Evolutionary conservation across 305 asterid species (phyloP).

Genomic region (Fraxinus floribunda): DNA sequence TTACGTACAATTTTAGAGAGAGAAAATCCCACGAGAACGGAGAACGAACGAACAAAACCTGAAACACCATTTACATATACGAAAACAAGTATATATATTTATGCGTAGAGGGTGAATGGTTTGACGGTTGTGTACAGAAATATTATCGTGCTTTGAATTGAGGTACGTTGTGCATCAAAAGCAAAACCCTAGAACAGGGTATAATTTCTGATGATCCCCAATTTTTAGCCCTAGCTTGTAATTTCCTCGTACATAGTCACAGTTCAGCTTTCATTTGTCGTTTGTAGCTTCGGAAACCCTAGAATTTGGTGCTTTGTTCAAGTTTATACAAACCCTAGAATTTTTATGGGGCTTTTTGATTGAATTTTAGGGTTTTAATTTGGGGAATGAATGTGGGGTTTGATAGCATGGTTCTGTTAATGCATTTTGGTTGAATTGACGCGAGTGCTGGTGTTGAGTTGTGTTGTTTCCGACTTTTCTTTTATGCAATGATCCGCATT

Average conservation of each 20-base stretch:
- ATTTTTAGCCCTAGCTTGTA: slow-evolving; percentile 43
- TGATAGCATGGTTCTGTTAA: slow-evolving; percentile 21
- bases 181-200: slow-evolving; percentile 71
- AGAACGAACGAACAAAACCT: slow-evolving; percentile 39
- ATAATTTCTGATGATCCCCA: slow-evolving; percentile 33
- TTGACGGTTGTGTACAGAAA: slow-evolving; percentile 38
- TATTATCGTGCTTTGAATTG: slow-evolving; percentile 43
- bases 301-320: slow-evolving; percentile 42
- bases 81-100: slow-evolving; percentile 20
- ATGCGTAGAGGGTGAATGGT: slow-evolving; percentile 37
- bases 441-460: slow-evolving; percentile 24
- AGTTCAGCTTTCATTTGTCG: slow-evolving; percentile 58
- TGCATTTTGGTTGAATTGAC: slow-evolving; percentile 50
- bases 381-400: slow-evolving; percentile 34
- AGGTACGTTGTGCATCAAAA: slow-evolving; percentile 59
- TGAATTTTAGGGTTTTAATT: slow-evolving; percentile 29
- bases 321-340: slow-evolving; percentile 58
- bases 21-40: slow-evolving; percentile 36
- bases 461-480: slow-evolving; percentile 3
- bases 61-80: slow-evolving; percentile 39
- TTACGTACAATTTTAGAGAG: slow-evolving; percentile 37
- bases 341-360: slow-evolving; percentile 23
- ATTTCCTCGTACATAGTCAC: slow-evolving; percentile 36
- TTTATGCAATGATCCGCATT: slow-evolving; percentile 25
- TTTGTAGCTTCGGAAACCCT: slow-evolving; percentile 44